Conservation (phyloP, 2,329 filamentous ascomycete species). For the Xylariaceae sp. region DNA sequence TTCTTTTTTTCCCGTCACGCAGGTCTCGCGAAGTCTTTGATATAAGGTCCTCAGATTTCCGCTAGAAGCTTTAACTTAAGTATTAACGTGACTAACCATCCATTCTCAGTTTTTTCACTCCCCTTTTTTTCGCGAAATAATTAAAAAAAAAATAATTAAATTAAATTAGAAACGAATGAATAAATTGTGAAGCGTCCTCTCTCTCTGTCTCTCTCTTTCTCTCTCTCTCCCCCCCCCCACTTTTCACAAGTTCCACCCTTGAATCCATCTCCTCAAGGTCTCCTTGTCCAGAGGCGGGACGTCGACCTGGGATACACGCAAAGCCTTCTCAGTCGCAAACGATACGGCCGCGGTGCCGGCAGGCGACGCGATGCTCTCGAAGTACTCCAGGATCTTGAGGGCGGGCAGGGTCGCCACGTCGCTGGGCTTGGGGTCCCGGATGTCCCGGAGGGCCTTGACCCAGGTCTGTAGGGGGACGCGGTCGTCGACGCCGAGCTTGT, state of each 20-base stretch:
- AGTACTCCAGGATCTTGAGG: conserved; percentile 15
- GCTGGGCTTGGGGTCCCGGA: conserved; percentile 1
- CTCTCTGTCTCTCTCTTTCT: too few species aligned
- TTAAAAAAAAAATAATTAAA: too few species aligned
- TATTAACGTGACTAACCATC: too few species aligned
- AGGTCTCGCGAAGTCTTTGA: too few species aligned
- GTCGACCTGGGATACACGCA: not conserved
- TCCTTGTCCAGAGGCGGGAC: not conserved
- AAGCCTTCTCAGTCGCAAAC: not conserved
- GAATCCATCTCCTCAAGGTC: not conserved
- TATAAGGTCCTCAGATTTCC: too few species aligned
- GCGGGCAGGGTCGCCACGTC: conserved; percentile 16
- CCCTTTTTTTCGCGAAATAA: too few species aligned
- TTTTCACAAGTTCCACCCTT: not conserved
- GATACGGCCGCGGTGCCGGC: not conserved
- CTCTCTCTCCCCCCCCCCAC: too few species aligned
- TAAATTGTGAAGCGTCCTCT: too few species aligned
- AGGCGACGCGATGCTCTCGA: conserved; percentile 4
- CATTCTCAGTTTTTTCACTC: too few species aligned
- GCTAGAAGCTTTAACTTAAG: too few species aligned
- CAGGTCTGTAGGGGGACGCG: conserved; percentile 12
- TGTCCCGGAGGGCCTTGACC: conserved; percentile 9
- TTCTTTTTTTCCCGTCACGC: too few species aligned
- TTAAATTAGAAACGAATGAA: too few species aligned
- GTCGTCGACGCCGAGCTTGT: conserved; percentile 4